phyloP scores from a whole-genome alignment of 2,329 filamentous ascomycete species.

The Cryphonectria radicalis region DNA sequence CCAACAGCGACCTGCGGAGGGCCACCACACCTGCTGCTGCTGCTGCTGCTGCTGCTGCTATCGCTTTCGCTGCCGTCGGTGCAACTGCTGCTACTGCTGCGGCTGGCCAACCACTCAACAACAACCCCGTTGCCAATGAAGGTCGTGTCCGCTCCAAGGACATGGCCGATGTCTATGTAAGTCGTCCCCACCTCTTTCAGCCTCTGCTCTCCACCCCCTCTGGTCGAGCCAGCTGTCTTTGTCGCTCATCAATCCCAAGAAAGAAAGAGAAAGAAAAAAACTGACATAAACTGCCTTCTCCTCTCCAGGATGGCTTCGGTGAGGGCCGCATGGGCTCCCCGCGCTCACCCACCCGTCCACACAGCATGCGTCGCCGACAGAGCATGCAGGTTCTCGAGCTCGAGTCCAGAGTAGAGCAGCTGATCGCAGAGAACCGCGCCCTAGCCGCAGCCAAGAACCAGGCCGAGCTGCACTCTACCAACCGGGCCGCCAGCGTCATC shows the following conservation, averaged over 20 bases:
- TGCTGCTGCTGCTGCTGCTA: conserved; percentile 5
- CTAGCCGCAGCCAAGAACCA: conserved; percentile 74
- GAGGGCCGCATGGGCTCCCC: conserved; percentile 86
- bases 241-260: background rate
- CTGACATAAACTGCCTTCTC: conserved; percentile 28
- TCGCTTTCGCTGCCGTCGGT: conserved; percentile 13
- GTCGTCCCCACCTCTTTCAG: conserved; percentile 46
- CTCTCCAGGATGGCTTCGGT: conserved; percentile 82
- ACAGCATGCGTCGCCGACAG: conserved; percentile 94
- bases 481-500: conserved; percentile 70
- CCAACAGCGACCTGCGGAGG: conserved; percentile 26
- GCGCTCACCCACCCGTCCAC: conserved; percentile 88
- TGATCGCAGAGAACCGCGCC: conserved; percentile 81
- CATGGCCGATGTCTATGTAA: conserved; percentile 94
- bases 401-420: conserved; percentile 81
- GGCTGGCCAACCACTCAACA: conserved; percentile 41
- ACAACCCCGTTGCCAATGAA: conserved; percentile 77
- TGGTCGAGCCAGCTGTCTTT: background rate
- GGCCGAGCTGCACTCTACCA: conserved; percentile 68
- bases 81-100: conserved; percentile 4
- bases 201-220: background rate
- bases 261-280: conserved; percentile 15
- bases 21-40: conserved; percentile 28
- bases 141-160: conserved; percentile 81
- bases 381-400: conserved; percentile 97